A percentile compares a stretch with the other conserved stretches of the same genome.
Evolutionary conservation across 495 filamentous ascomycete species (phyloP).

Genomic region (Lasiosphaeria ovina): DNA sequence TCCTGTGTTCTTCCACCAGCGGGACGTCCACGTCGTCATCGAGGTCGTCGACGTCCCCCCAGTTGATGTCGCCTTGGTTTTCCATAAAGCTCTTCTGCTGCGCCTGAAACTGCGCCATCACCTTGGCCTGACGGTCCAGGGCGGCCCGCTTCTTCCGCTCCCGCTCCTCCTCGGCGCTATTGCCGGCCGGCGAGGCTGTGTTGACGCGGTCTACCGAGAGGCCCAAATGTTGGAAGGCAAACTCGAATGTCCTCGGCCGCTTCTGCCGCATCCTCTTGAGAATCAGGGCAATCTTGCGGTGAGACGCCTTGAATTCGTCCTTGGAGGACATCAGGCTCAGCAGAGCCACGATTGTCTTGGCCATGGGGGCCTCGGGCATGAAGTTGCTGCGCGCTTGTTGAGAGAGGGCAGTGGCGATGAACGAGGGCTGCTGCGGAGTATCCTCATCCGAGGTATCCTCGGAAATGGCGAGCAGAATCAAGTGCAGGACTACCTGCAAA

Average conservation of each 20-base stretch:
- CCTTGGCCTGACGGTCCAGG: conserved; percentile 78
- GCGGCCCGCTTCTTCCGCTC: conserved; percentile 88
- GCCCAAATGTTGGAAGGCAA: conserved; percentile 52
- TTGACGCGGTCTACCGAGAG: conserved; percentile 52
- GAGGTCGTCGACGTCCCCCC: conserved; percentile 69
- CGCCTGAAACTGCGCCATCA: conserved; percentile 96
- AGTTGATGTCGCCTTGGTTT: conserved; percentile 79
- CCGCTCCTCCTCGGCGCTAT: conserved; percentile 64
- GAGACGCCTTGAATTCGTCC: conserved; percentile 72
- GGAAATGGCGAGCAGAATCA: conserved; percentile 75
- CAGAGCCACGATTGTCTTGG: conserved; percentile 69
- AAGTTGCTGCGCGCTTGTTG: conserved; percentile 57
- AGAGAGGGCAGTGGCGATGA: conserved; percentile 65
- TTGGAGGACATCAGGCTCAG: conserved; percentile 71
- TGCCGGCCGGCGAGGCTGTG: conserved; percentile 53
- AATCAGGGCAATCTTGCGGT: conserved; percentile 80
- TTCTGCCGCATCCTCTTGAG: conserved; percentile 86
- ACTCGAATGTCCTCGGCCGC: conserved; percentile 64
- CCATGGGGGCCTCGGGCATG: conserved; percentile 44
- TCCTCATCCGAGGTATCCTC: conserved; percentile 71
- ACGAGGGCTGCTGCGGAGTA: conserved; percentile 51
- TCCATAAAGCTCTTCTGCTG: conserved; percentile 93
- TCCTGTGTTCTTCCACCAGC: conserved; percentile 59
- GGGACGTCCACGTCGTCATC: conserved; percentile 68
- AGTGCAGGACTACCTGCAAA: conserved; percentile 84